Base-by-base conservation (phyloP, 2,329 filamentous ascomycete species). In the Apiospora pterosperma region DNA sequence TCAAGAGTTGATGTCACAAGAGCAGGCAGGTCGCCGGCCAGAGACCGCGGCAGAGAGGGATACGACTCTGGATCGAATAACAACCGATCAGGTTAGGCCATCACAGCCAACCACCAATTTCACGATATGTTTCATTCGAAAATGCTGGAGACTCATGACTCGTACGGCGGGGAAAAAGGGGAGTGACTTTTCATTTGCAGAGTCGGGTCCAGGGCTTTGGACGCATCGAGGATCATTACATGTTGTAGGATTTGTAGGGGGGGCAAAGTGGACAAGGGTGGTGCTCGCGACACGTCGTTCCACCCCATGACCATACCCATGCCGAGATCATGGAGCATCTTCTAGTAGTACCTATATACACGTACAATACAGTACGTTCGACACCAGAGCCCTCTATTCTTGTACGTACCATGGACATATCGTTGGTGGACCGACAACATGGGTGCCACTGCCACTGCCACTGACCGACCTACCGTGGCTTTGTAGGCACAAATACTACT, bases 141-240 rank as follows among this genome's bases (percentile, higher is more conserved):
- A 38, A 28, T 39, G 34, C 36, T 39, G 58, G 34, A 36, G 39
- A 44, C 39, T 48, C 60, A n/a, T 62, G 60, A 62, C 60, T 62
- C 60, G 60, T 44, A 34, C 7, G 59, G 59, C 59, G 59, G 59
- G 59, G 60, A 48, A 23, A 31, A 31, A 25, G 28, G 36, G 58
- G 36, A 36, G 58, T 23, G 36, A 14, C 36, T 60, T 42, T 25
- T 42, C 39, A 44, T 62, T 62, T 39, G 60, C 36, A 39, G 39
- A 42, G 21, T 61, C 59, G 59, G 59, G 41, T 61, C 59, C 59
- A 61, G 39, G 59, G 59, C 59, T 39, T 61, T 41, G 59, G 59
- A 41, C 36, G 59, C 36, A 61, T 61, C 59, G 59, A 61, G 59
- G 59, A 61, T 61, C 59, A 61, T 31, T 41, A 61, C 48, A 55